Conservation (phyloP, 1,284 basidiomycete genomes). For the Fistulinella staudtii region DNA sequence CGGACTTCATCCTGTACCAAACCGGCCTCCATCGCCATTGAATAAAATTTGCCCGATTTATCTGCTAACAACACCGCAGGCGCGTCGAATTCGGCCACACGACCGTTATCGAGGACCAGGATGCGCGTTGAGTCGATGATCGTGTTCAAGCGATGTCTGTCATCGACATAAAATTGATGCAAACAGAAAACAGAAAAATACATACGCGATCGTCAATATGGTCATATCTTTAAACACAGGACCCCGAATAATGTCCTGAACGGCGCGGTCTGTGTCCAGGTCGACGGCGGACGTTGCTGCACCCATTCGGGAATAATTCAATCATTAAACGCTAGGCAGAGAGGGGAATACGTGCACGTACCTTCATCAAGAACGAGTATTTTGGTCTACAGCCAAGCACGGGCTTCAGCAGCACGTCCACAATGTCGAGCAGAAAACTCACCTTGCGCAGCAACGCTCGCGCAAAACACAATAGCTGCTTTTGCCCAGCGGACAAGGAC, state of each 20-base stretch:
- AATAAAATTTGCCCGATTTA: conserved; percentile 21
- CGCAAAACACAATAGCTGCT: conserved; percentile 82
- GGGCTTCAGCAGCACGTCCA: neutral
- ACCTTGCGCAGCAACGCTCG: conserved; percentile 72
- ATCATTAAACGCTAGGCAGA: too few species aligned
- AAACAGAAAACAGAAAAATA: neutral
- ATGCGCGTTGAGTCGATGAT: conserved; percentile 86
- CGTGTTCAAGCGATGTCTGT: conserved; percentile 84
- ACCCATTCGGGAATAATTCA: too few species aligned
- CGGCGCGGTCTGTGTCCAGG: conserved; percentile 83
- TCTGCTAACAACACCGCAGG: conserved; percentile 25
- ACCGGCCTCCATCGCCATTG: conserved; percentile 33
- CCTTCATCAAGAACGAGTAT: conserved; percentile 91
- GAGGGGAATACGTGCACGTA: too few species aligned
- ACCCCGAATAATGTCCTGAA: conserved; percentile 78
- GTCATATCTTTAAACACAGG: conserved; percentile 69
- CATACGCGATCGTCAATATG: conserved; percentile 80
- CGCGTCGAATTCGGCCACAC: conserved; percentile 36
- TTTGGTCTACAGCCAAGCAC: conserved; percentile 50
- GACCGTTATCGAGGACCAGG: conserved; percentile 78
- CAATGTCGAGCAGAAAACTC: neutral
- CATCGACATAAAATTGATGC: neutral
- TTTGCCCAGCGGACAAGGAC: conserved; percentile 82
- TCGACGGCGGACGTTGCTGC: conserved; percentile 83
- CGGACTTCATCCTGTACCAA: too few species aligned